Evolutionary conservation across 2,329 filamentous ascomycete genomes (phyloP).

Genomic region (Fusarium nodosum): DNA sequence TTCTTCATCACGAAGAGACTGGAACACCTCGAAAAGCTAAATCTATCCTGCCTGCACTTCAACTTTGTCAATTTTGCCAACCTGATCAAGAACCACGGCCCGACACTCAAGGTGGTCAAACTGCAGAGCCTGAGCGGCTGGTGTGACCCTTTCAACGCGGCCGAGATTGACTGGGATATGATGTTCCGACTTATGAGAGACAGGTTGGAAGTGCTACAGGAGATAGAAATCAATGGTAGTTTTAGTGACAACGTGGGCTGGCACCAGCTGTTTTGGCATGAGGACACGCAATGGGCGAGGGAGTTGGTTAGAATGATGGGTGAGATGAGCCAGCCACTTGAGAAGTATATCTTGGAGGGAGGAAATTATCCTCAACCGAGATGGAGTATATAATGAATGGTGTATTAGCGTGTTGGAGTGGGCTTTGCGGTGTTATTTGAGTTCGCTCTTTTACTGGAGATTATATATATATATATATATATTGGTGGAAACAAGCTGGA

Average conservation of each 20-base stretch:
- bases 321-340: conserved; percentile 22
- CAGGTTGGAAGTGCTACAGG: conserved; percentile 16
- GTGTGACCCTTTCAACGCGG: conserved; percentile 14
- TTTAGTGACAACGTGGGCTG: conserved; percentile 36
- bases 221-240: conserved; percentile 18
- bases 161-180: conserved; percentile 34
- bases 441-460: background rate
- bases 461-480: too few species aligned
- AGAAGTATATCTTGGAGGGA: conserved; percentile 37
- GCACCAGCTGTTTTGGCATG: conserved; percentile 28
- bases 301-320: background rate
- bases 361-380: conserved; percentile 36
- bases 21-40: conserved; percentile 38
- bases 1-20: conserved; percentile 39
- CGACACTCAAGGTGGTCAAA: conserved; percentile 32
- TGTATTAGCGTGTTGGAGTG: background rate
- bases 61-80: conserved; percentile 34
- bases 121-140: conserved; percentile 27
- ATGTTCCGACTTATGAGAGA: conserved; percentile 36
- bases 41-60: conserved; percentile 28
- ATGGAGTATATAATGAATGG: conserved; percentile 17
- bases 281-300: background rate
- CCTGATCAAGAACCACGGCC: conserved; percentile 32
- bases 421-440: background rate
- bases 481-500: background rate